Evolutionary conservation across 2,329 filamentous ascomycete species (phyloP).

Genomic region (Didymella arachidicola): DNA sequence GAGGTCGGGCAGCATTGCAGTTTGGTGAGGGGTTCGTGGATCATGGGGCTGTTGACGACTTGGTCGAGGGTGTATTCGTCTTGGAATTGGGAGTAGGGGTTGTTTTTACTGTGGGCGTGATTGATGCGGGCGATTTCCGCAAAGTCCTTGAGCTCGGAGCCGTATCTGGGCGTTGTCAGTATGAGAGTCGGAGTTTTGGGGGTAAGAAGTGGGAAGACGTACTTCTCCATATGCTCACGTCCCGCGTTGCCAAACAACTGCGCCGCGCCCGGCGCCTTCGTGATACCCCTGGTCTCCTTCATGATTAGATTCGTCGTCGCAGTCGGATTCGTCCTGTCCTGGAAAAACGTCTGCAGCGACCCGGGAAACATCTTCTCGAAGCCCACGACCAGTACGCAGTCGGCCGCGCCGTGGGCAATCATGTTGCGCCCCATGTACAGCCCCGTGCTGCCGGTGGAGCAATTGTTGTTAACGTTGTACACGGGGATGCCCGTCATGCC

Average conservation of each 20-base stretch:
- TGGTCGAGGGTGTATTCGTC: constrained; percentile 89
- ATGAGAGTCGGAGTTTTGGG: constrained; percentile 1
- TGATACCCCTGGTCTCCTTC: constrained; percentile 79
- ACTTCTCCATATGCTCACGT: constrained; percentile 93
- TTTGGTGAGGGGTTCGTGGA: constrained; percentile 89
- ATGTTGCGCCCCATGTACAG: constrained; percentile 83
- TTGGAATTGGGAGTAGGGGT: constrained; percentile 98
- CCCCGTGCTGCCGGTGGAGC: constrained; percentile 92
- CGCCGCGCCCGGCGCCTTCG: constrained; percentile 82
- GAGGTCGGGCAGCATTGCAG: constrained; percentile 98
- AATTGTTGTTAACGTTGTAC: constrained; percentile 99
- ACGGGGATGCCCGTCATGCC: constrained; percentile 96
- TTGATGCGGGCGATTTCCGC: constrained; percentile 93
- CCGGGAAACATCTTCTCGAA: constrained; percentile 99
- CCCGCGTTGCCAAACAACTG: constrained; percentile 98
- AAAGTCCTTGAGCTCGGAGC: constrained; percentile 84
- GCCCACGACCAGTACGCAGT: constrained; percentile 89
- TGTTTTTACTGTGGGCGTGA: constrained; percentile 87
- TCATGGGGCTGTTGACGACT: constrained; percentile 76
- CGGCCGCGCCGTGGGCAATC: constrained; percentile 79
- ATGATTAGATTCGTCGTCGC: constrained; percentile 79
- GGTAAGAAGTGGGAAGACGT: constrained; percentile 33
- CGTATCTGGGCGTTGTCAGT: constrained; percentile 66
- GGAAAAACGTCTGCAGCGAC: constrained; percentile 82
- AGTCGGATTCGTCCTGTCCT: constrained; percentile 82